phyloP scores from a whole-genome alignment of 352 stramenopile genomes.

The Peronospora farinosa region DNA sequence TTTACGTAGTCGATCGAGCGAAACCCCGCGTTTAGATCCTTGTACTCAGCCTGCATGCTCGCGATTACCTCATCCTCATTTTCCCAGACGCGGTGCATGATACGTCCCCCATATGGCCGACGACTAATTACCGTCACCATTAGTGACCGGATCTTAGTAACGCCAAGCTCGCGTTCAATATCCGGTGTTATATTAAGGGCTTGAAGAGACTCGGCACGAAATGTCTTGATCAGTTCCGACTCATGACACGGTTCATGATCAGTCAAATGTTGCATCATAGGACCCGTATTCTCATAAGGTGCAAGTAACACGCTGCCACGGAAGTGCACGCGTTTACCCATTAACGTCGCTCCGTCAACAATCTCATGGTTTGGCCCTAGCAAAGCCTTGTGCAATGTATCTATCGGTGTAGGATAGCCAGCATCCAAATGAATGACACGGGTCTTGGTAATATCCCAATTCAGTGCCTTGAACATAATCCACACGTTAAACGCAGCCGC shows the following conservation, averaged over 20 bases:
- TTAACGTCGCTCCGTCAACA: slow-evolving; percentile 27
- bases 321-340: slow-evolving; percentile 35
- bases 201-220: slow-evolving; percentile 33
- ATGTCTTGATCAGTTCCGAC: slow-evolving; percentile 44
- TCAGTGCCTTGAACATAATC: slow-evolving; percentile 30
- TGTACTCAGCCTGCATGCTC: slow-evolving; percentile 39
- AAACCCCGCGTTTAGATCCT: slow-evolving; percentile 34
- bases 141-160: slow-evolving; percentile 16
- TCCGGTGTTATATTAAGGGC: slow-evolving; percentile 27
- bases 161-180: slow-evolving; percentile 18
- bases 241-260: slow-evolving; percentile 50
- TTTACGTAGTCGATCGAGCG: slow-evolving; percentile 61
- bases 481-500: slow-evolving; percentile 37
- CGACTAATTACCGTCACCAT: slow-evolving; percentile 60
- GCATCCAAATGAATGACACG: slow-evolving; percentile 42
- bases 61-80: slow-evolving; percentile 55
- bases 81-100: slow-evolving; percentile 51
- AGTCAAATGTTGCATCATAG: slow-evolving; percentile 68
- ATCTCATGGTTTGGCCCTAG: slow-evolving; percentile 25
- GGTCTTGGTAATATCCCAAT: slow-evolving; percentile 30
- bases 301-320: slow-evolving; percentile 42
- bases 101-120: slow-evolving; percentile 40
- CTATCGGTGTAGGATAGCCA: slow-evolving; percentile 35
- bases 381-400: slow-evolving; percentile 39
- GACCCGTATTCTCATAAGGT: slow-evolving; percentile 45